Evolutionary conservation across 148 eudicot species (phyloP), one percentile per base, ranked within the genome.

Genomic region (Oxyria digyna): DNA sequence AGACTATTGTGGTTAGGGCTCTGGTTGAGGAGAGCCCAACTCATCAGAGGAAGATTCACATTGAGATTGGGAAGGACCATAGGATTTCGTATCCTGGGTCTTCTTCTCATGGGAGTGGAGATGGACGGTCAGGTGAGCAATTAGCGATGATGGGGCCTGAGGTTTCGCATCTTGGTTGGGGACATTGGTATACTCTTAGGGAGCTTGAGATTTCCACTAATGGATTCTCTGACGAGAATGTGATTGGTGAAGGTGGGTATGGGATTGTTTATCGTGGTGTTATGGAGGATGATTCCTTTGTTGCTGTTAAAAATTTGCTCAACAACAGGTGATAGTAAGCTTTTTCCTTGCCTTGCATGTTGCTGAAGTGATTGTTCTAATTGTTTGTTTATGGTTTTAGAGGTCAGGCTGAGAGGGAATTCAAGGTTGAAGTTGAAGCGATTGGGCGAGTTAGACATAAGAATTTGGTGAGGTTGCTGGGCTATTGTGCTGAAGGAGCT

Each of bases 241-340:
- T 91, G 78, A 89, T 91, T 40, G 97, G 97, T 27, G 96, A 91
- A 83, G 97, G 97, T 70, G 97, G 97, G 33, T 91, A 91, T 84
- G 97, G 92, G 69, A 85, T 91, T 79, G 97, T 91, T 42, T 89
- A 91, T 63, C 72, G 72, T 20, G 97, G 96, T 15, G 70, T 81
- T 12, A 57, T 89, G 72, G 63, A 72, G 23, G 89, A 89, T 72
- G 59, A 71, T 2, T 55, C 81, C 43, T 62, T 68, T 8, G 78
- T 91, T 70, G 97, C 97, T 77, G 96, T 91, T 29, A 91, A 91
- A 80, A 89, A 89, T 84, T 73, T 91, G 78, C 88, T 91, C 27
- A 91, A 91, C 80, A 89, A 91, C 83, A 87, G 87, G 97, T 91
- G 7, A 2, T n/a, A 12, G 6, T 29, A 31, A 29, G 17, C 38